phyloP scores from a whole-genome alignment of 495 filamentous ascomycete species.

The Penicillium verhagenii region DNA sequence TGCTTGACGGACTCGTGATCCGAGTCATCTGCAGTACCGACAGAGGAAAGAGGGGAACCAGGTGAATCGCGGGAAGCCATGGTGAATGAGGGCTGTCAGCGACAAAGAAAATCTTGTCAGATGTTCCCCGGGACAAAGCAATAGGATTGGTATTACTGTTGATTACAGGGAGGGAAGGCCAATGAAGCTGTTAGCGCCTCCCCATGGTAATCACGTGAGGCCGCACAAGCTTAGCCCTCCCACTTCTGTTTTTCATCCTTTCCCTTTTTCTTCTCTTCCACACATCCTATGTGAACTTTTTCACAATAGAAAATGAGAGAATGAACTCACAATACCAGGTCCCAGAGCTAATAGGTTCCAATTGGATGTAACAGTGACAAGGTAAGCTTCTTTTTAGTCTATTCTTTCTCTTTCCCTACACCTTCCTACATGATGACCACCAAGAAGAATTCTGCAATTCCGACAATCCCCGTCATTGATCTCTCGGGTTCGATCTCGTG shows the following conservation, averaged over 20 bases:
- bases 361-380: conserved; percentile 4
- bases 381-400: background rate
- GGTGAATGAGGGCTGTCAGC: conserved; percentile 1
- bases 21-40: conserved; percentile 48
- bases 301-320: background rate
- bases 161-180: background rate
- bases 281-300: background rate
- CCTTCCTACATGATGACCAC: conserved; percentile 39
- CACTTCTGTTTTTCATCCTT: background rate
- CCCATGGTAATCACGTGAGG: background rate
- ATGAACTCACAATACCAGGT: background rate
- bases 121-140: background rate
- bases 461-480: conserved; percentile 44
- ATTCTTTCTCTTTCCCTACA: conserved; percentile 4
- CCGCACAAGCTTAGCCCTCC: background rate
- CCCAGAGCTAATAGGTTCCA: background rate
- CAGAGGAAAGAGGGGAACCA: conserved; percentile 51
- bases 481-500: conserved; percentile 24
- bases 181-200: background rate
- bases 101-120: background rate
- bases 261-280: background rate
- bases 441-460: conserved; percentile 59
- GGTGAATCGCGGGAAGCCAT: conserved; percentile 47
- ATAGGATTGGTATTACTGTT: background rate
- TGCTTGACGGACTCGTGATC: conserved; percentile 50